Evolutionary conservation across 306 rosid species (phyloP), one percentile per base, ranked within the genome.

Genomic region (Quillaja saponaria): DNA sequence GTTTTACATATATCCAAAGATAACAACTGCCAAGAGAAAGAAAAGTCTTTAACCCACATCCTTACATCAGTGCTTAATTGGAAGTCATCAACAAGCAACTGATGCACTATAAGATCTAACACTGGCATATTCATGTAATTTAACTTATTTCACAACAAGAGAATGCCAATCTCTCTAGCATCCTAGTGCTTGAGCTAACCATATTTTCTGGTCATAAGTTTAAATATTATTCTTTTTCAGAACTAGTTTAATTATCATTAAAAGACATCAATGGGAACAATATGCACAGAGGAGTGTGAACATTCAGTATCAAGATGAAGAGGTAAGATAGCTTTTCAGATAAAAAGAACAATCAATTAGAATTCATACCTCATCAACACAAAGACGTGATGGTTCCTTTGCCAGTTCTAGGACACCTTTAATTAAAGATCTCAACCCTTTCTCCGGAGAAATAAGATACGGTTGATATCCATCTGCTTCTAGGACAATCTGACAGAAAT

Each of bases 381-480:
- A 92, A 38, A 92, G 85, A 40, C 90, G 86, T 37, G 99, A 86
- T 59, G 99, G 99, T 59, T 92, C 99, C 78, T 92, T 92, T 7
- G 99, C 99, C 72, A 92, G 83, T 78, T 92, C 96, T 64, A 92
- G 82, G 70, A 92, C 99, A 15, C 89, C 96, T 81, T 92, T 92
- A 59, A 92, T 92, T 64, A 92, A 81, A 53, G 99, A 92, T 80
- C 99, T 89, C 69, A 92, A 84, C 75, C 98, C 99, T 79, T 92
- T 92, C 76, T 89, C 99, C 20, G 99, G 99, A 52, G 99, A 92
- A 76, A 92, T 89, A 63, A 92, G 96, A 81, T 92, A 89, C 21
- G 99, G 99, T 78, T 92, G 99, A 74, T 92, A 92, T 68, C 99
- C 99, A 81, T 92, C 99, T 25, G 99, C 99, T 82, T 92, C 96